These are phyloP conservation scores for Mycogone perniciosa DNA, from an alignment of 2,329 filamentous ascomycete species.

Conservation along the genomic window DNA sequence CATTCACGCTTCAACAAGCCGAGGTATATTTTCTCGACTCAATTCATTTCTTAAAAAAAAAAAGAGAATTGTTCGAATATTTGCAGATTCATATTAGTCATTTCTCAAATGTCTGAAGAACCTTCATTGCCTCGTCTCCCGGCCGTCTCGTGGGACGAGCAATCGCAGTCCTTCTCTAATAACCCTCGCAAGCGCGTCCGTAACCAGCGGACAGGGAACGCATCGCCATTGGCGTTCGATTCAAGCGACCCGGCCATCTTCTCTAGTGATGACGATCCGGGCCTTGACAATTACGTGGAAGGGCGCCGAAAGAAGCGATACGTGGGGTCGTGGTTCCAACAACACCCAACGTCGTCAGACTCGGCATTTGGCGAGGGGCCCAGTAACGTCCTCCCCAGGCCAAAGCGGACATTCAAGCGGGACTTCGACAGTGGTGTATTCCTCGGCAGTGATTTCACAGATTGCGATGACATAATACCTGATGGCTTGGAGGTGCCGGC, in stretches of 20 bases:
- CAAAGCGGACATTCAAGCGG: conserved; percentile 49
- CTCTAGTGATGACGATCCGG: conserved; percentile 65
- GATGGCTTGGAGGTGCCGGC: conserved; percentile 27
- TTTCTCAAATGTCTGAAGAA: conserved; percentile 27
- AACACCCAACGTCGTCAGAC: conserved; percentile 47
- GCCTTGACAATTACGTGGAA: conserved; percentile 56
- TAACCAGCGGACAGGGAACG: conserved; percentile 21
- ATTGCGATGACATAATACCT: conserved; percentile 33
- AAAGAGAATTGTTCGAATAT: not conserved
- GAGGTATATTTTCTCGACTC: not conserved
- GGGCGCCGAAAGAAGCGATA: conserved; percentile 56
- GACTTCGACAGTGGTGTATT: conserved; percentile 65
- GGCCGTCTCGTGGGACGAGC: conserved; percentile 32
- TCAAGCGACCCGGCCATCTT: conserved; percentile 68
- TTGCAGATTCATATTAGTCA: not conserved
- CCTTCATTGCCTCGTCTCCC: conserved; percentile 35
- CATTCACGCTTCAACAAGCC: not conserved
- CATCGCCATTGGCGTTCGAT: conserved; percentile 37
- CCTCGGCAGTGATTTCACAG: conserved; percentile 54
- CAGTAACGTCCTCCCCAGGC: conserved; percentile 27
- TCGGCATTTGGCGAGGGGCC: conserved; percentile 37
- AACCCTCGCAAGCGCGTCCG: conserved; percentile 35
- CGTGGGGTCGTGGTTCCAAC: conserved; percentile 62
- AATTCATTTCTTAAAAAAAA: not conserved
- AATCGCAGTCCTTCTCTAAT: conserved; percentile 33